phyloP scores from a whole-genome alignment of 176 grass and related monocot genomes.

The maize (Zea mays) region DNA sequence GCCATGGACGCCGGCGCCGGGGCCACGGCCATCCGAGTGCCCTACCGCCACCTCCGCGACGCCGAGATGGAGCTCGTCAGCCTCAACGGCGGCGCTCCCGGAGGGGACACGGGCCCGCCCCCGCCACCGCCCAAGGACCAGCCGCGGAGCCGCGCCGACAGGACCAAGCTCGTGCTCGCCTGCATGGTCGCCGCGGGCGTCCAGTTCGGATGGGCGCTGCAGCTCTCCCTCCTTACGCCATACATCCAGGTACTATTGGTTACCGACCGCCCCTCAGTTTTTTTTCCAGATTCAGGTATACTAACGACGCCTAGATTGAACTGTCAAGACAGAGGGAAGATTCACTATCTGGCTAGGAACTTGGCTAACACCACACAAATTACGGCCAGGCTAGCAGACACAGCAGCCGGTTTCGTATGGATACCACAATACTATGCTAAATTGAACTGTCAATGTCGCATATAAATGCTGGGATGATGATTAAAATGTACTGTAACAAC shows the following conservation, averaged over 20 bases:
- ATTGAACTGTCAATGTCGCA: neutral
- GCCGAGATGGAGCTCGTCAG: slow-evolving; percentile 78
- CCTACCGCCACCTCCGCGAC: slow-evolving; percentile 70
- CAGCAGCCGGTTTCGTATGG: neutral
- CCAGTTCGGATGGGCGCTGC: slow-evolving; percentile 98
- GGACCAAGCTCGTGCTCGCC: slow-evolving; percentile 59
- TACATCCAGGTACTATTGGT: slow-evolving; percentile 74
- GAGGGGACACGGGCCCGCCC: neutral
- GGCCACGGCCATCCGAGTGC: slow-evolving; percentile 54
- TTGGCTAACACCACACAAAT: neutral
- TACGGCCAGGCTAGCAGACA: neutral
- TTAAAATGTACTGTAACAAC: neutral
- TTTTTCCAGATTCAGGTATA: neutral
- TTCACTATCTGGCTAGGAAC: neutral
- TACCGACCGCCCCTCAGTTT: no score
- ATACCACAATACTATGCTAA: neutral
- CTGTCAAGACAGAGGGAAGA: neutral
- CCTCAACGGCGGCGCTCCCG: slow-evolving; percentile 40
- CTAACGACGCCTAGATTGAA: neutral
- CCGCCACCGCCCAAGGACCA: slow-evolving; percentile 17
- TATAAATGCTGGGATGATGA: neutral
- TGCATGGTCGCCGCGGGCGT: slow-evolving; percentile 93
- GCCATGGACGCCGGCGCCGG: slow-evolving; percentile 59
- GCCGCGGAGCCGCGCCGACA: slow-evolving; percentile 29
- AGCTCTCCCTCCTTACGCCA: slow-evolving; percentile 92